phyloP scores from a whole-genome alignment of 2,329 filamentous ascomycete genomes.

The Grosmannia penicillata region DNA sequence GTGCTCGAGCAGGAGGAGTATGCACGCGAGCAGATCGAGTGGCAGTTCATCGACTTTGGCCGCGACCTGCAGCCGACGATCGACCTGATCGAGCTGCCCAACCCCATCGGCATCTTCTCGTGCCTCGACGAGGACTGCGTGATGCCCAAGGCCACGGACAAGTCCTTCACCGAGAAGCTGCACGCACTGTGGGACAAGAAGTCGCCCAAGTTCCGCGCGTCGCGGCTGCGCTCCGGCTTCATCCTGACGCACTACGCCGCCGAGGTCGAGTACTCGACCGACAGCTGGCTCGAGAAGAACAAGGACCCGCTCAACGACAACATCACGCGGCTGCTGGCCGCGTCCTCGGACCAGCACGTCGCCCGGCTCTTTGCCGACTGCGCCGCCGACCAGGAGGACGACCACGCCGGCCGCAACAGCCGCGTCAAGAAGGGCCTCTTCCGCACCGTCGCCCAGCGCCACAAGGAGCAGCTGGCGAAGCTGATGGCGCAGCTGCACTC shows the following conservation, averaged over 20 bases:
- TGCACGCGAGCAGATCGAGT: conserved; percentile 92
- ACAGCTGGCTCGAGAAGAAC: conserved; percentile 96
- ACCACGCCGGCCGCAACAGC: conserved; percentile 44
- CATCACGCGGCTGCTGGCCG: conserved; percentile 72
- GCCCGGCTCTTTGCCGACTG: conserved; percentile 80
- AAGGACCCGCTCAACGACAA: conserved; percentile 98
- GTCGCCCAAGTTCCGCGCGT: conserved; percentile 80
- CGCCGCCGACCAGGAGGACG: conserved; percentile 59
- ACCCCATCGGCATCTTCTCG: conserved; percentile 97
- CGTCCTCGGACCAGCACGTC: conserved; percentile 70
- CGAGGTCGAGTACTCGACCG: conserved; percentile 91
- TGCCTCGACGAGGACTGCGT: conserved; percentile 96
- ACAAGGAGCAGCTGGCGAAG: conserved; percentile 96
- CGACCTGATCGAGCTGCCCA: conserved; percentile 87
- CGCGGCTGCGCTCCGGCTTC: conserved; percentile 80
- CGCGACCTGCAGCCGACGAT: conserved; percentile 95
- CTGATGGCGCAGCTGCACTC: conserved; percentile 89
- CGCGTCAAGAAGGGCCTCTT: conserved; percentile 96
- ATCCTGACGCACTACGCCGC: conserved; percentile 94
- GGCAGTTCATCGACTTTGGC: conserved; percentile 99
- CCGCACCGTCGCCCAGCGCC: conserved; percentile 86
- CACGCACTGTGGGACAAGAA: conserved; percentile 95
- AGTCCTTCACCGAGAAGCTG: conserved; percentile 94
- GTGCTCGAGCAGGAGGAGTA: conserved; percentile 98
- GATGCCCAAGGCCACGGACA: conserved; percentile 97